A percentile compares a stretch with the other conserved stretches of the same genome.
These are phyloP conservation scores for Arabidopsis suecica DNA, from an alignment of 345 rosid species.

Conservation along the genomic window DNA sequence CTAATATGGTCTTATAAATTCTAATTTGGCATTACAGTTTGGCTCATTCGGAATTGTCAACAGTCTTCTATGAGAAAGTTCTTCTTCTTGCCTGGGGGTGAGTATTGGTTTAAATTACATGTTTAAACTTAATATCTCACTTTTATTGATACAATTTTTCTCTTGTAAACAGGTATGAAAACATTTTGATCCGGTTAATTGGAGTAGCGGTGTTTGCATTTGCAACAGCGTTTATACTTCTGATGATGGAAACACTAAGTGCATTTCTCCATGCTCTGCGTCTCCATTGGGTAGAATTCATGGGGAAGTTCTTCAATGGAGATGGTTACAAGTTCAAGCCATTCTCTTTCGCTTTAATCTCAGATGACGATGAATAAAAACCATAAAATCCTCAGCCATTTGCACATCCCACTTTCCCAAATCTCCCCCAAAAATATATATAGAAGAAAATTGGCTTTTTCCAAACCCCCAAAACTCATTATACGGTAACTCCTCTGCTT, in stretches of 20 bases:
- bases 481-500: slow-evolving; percentile 40
- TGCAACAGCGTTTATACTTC: slow-evolving; percentile 90
- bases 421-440: slow-evolving; percentile 22
- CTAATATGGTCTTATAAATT: slow-evolving; percentile 30
- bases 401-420: slow-evolving; percentile 33
- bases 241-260: slow-evolving; percentile 97
- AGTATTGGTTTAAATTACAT: slow-evolving; percentile 40
- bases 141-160: not conserved
- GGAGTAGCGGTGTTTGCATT: slow-evolving; percentile 91
- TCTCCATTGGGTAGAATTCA: slow-evolving; percentile 98
- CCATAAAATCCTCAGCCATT: slow-evolving; percentile 19
- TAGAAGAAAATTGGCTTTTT: slow-evolving; percentile 31
- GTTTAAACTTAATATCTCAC: not conserved
- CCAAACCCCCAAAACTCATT: slow-evolving; percentile 25
- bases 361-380: slow-evolving; percentile 67
- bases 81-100: slow-evolving; percentile 97
- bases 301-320: slow-evolving; percentile 87
- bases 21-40: slow-evolving; percentile 58
- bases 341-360: slow-evolving; percentile 70
- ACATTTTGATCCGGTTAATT: slow-evolving; percentile 65
- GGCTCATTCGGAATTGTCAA: slow-evolving; percentile 95
- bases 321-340: slow-evolving; percentile 97
- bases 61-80: slow-evolving; percentile 96
- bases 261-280: slow-evolving; percentile 97
- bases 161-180: slow-evolving; percentile 70